Base-by-base conservation (phyloP, 2,329 filamentous ascomycete genomes). In the Cladophialophora immunda region DNA sequence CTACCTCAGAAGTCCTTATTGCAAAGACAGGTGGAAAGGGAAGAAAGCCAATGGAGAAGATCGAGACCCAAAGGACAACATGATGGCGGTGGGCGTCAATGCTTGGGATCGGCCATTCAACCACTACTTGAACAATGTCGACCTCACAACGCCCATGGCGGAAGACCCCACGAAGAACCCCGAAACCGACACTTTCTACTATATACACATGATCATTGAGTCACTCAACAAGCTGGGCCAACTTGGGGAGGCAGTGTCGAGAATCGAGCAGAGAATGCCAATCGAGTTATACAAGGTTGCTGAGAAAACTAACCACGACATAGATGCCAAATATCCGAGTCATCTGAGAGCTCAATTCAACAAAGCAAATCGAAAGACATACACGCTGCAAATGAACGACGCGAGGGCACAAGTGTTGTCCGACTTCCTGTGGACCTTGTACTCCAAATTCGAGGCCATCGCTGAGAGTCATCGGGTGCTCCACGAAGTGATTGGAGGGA, bases 1-100 rank as follows among this genome's bases (percentile, higher is more conserved):
- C 3, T 99, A 99, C 76, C 87, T 99, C 45, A 98, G 98, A 77
- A 98, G 94, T 3, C 95, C 94, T 0, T 99, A 99, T 77, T 98
- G 94, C 76, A 93, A 97, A 76, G 93, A 97, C 76, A 86, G 95
- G 72, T 99, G 95, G 95, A 96, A 97, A 78, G 87, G 86, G 66
- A 87, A 97, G 67, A 71, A 75, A 3, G 79, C 67, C 53, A 68
- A 81, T 22, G 76, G 75, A 47, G 79, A 79, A 36, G 70, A 70
- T 62, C 64, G 62, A 58, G 68, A 69, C 50, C 67, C 68, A 67
- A 72, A 69, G 50, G 70, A 72, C 27, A 64, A 62, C 29, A 69
- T 69, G 64, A 62, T 70, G 56, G 66, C 66, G 13, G 36, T 53
- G 17, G 65, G 65, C 8, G 58, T 67, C 25, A 76, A 80, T 60